phyloP scores from a whole-genome alignment of 2,329 filamentous ascomycete genomes.

The Zasmidium cellare region DNA sequence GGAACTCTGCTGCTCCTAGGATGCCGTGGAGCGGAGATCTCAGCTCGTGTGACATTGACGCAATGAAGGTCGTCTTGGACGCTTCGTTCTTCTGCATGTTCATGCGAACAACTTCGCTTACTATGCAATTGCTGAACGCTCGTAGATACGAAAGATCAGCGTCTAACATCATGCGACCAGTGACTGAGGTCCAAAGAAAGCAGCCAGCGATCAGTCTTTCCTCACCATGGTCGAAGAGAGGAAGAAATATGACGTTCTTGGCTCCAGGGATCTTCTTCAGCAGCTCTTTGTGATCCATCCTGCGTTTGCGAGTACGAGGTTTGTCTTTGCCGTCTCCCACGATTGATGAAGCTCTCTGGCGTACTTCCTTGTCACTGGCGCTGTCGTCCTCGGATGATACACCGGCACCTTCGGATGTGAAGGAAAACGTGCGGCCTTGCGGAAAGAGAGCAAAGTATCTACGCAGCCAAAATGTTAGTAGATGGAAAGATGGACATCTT shows the following conservation, averaged over 20 bases:
- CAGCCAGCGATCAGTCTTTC: conserved; percentile 46
- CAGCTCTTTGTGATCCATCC: conserved; percentile 40
- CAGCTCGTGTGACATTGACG: conserved; percentile 55
- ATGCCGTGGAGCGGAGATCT: conserved; percentile 51
- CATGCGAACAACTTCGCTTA: conserved; percentile 40
- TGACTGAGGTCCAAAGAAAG: conserved; percentile 47
- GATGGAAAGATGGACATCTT: background rate
- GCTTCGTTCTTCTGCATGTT: conserved; percentile 43
- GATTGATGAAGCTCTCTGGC: conserved; percentile 41
- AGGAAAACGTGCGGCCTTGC: conserved; percentile 29
- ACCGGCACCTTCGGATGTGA: conserved; percentile 26
- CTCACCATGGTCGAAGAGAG: conserved; percentile 51
- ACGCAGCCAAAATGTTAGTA: background rate
- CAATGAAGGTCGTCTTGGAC: conserved; percentile 55
- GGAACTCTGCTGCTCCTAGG: conserved; percentile 51
- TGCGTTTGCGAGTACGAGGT: conserved; percentile 29
- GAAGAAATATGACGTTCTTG: conserved; percentile 50
- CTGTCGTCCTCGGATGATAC: conserved; percentile 30
- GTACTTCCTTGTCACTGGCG: conserved; percentile 19
- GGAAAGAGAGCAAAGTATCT: conserved; percentile 25
- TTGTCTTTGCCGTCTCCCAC: conserved; percentile 33
- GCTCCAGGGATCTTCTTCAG: conserved; percentile 37
- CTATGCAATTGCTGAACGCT: conserved; percentile 43
- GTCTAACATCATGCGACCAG: conserved; percentile 41
- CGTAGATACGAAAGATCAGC: conserved; percentile 43